phyloP scores from a whole-genome alignment of 1,284 basidiomycete genomes.

The Anthracocystis walkeri region DNA sequence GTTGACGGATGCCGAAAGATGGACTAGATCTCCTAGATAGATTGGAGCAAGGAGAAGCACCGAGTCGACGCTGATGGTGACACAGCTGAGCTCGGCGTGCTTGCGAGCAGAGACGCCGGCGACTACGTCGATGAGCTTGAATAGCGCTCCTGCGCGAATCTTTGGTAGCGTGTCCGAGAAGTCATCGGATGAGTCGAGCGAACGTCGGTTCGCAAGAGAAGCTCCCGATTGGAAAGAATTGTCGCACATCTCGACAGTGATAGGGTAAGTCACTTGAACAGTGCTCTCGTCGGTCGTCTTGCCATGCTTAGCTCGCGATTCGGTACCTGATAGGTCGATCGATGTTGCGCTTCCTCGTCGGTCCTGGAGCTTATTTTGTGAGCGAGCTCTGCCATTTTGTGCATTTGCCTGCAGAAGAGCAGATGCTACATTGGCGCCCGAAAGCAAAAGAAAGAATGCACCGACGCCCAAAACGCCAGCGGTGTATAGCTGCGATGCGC shows the following conservation, averaged over 20 bases:
- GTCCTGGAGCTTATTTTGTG: not conserved
- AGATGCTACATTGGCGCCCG: slow-evolving; percentile 19
- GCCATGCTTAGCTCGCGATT: slow-evolving; percentile 14
- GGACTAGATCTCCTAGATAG: slow-evolving; percentile 61
- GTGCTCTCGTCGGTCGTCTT: slow-evolving; percentile 52
- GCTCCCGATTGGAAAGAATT: slow-evolving; percentile 33
- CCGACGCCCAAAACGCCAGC: slow-evolving; percentile 25
- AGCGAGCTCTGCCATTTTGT: not conserved
- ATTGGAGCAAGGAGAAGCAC: slow-evolving; percentile 65
- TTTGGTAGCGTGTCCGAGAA: slow-evolving; percentile 20
- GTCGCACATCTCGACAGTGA: slow-evolving; percentile 57
- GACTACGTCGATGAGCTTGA: slow-evolving; percentile 70
- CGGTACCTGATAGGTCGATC: not conserved
- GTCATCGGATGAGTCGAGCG: slow-evolving; percentile 11
- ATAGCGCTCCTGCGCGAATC: slow-evolving; percentile 69
- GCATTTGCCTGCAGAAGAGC: slow-evolving; percentile 4
- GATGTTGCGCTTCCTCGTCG: slow-evolving; percentile 12
- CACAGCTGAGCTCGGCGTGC: slow-evolving; percentile 67
- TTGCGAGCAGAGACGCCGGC: slow-evolving; percentile 70
- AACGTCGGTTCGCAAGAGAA: slow-evolving; percentile 9
- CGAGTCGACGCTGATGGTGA: slow-evolving; percentile 70
- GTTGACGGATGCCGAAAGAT: slow-evolving; percentile 69
- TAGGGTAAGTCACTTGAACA: slow-evolving; percentile 55
- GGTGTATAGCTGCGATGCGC: slow-evolving; percentile 34
- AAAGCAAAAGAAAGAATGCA: slow-evolving; percentile 30